These are phyloP conservation scores for Pyrenopolyporus hunteri DNA, from an alignment of 495 filamentous ascomycete genomes.

Conservation along the genomic window DNA sequence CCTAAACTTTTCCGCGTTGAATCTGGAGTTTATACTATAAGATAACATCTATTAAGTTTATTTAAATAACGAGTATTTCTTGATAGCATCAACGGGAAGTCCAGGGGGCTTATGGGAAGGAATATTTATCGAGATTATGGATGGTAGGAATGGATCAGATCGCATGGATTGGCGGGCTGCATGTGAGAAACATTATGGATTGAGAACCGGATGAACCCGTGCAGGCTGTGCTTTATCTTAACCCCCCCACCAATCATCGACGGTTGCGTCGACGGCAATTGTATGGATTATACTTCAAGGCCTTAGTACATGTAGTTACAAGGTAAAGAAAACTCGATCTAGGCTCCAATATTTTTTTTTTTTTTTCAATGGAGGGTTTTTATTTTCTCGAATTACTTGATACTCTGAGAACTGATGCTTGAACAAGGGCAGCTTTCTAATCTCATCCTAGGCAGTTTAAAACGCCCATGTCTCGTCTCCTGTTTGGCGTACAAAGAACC, in stretches of 20 bases:
- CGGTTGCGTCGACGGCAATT: too few species aligned
- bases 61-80: too few species aligned
- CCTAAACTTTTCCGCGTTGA: too few species aligned
- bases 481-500: not conserved
- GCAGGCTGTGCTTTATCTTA: not conserved
- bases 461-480: slow-evolving; percentile 1
- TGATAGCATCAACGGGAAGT: too few species aligned
- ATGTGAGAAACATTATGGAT: slow-evolving; percentile 2
- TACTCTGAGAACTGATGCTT: too few species aligned
- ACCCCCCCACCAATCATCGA: not conserved
- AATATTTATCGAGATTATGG: slow-evolving; percentile 30
- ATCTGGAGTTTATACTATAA: too few species aligned
- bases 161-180: slow-evolving; percentile 18
- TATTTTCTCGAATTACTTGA: too few species aligned
- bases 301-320: not conserved
- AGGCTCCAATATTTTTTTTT: not conserved
- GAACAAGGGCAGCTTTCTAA: too few species aligned
- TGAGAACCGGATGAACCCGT: slow-evolving; percentile 28
- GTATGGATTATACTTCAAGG: too few species aligned
- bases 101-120: not conserved
- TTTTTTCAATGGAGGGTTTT: not conserved
- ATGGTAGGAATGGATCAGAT: slow-evolving; percentile 21
- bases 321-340: not conserved
- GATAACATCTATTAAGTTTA: too few species aligned
- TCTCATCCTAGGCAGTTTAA: not conserved